Percentiles rank a stretch among this genome's conserved stretches.
These are phyloP conservation scores for Clarireedia monteithiana DNA, from an alignment of 2,329 filamentous ascomycete genomes.

Conservation along the genomic window DNA sequence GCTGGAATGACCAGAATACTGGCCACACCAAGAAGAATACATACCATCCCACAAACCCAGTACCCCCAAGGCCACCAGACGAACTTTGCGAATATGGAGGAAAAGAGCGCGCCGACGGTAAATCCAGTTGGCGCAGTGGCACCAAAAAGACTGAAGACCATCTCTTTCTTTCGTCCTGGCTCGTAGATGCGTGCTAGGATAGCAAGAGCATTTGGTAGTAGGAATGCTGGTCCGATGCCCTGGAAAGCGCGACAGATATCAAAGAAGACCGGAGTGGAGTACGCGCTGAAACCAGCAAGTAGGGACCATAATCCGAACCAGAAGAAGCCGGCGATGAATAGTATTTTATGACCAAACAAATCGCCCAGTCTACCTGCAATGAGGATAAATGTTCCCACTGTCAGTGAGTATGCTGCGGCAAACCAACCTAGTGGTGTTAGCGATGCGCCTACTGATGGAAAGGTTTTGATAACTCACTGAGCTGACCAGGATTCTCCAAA, in stretches of 20 bases:
- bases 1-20: slow-evolving; percentile 34
- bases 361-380: slow-evolving; percentile 44
- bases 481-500: slow-evolving; percentile 34
- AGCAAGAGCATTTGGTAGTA: slow-evolving; percentile 46
- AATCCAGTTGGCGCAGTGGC: slow-evolving; percentile 40
- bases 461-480: slow-evolving; percentile 21
- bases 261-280: slow-evolving; percentile 30
- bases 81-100: slow-evolving; percentile 32
- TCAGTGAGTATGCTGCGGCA: slow-evolving; percentile 50
- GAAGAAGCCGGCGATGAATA: slow-evolving; percentile 40
- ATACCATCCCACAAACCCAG: slow-evolving; percentile 37
- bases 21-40: slow-evolving; percentile 30
- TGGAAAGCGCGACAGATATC: slow-evolving; percentile 47
- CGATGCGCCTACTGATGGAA: neutral
- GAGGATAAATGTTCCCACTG: slow-evolving; percentile 45
- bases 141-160: slow-evolving; percentile 39
- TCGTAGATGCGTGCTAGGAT: slow-evolving; percentile 40
- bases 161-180: slow-evolving; percentile 37
- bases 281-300: slow-evolving; percentile 26
- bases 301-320: slow-evolving; percentile 25
- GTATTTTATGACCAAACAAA: slow-evolving; percentile 43
- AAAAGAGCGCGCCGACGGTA: slow-evolving; percentile 35
- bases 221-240: slow-evolving; percentile 42
- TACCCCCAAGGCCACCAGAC: slow-evolving; percentile 46
- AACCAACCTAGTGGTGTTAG: slow-evolving; percentile 38